Evolutionary conservation across 2,329 filamentous ascomycete species (phyloP).

Genomic region (Alternaria triticina): DNA sequence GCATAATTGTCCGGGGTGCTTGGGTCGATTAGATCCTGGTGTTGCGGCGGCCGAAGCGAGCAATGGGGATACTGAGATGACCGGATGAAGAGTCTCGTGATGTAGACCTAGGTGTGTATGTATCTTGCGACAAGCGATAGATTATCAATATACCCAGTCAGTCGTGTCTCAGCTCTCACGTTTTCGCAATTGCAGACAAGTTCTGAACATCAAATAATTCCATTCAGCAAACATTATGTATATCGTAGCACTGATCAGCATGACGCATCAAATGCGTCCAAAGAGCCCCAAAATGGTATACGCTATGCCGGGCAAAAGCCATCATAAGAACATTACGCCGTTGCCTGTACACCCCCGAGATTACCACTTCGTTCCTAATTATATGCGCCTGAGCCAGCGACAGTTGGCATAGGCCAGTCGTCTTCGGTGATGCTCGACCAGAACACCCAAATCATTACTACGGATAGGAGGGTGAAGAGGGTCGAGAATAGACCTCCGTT

Average conservation of each 20-base stretch:
- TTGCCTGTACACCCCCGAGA: conserved; percentile 28
- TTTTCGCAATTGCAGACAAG: background rate
- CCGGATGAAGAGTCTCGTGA: no score
- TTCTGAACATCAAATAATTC: conserved; percentile 3
- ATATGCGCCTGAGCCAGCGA: conserved; percentile 49
- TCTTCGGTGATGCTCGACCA: conserved; percentile 99
- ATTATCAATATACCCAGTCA: background rate
- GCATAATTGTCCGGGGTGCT: conserved; percentile 95
- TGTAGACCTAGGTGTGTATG: no score
- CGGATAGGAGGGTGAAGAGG: conserved; percentile 84
- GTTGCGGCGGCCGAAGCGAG: conserved; percentile 4
- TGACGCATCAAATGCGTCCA: conserved; percentile 33
- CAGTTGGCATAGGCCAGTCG: conserved; percentile 78
- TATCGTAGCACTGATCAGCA: conserved; percentile 39
- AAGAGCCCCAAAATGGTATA: conserved; percentile 45
- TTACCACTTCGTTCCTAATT: conserved; percentile 26
- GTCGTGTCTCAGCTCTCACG: background rate
- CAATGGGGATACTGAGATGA: conserved; percentile 42
- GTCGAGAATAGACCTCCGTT: conserved; percentile 94
- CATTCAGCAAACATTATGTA: conserved; percentile 43
- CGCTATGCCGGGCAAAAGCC: conserved; percentile 45
- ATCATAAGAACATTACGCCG: conserved; percentile 47
- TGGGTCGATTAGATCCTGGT: conserved; percentile 48
- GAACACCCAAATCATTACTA: conserved; percentile 88
- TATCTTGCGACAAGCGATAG: background rate